Percentiles rank a stretch among this genome's conserved stretches.
Evolutionary conservation across 768 basidiomycete species (phyloP).

Genomic region (Tephrocybe rancida): DNA sequence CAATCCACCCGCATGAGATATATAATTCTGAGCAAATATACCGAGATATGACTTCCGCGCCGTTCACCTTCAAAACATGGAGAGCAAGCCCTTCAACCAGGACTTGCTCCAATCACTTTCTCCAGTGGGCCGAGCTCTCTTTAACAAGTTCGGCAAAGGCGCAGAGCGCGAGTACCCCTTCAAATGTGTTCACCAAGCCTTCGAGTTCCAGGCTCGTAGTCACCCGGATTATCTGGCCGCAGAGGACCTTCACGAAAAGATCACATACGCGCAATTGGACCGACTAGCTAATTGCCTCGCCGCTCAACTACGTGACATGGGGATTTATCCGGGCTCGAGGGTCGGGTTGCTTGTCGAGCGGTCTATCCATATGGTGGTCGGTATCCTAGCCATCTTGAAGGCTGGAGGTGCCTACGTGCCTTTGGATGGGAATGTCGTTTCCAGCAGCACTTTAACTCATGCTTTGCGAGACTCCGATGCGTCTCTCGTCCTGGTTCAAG

Average conservation of each 20-base stretch:
- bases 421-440: conserved; percentile 57
- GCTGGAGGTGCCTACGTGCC: conserved; percentile 62
- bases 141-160: conserved; percentile 49
- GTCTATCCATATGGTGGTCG: conserved; percentile 54
- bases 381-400: conserved; percentile 56
- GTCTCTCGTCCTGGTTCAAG: conserved; percentile 41
- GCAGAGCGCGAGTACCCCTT: conserved; percentile 39
- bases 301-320: conserved; percentile 38
- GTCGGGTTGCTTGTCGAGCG: conserved; percentile 58
- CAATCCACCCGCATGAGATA: conserved; percentile 4
- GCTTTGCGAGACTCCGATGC: conserved; percentile 49
- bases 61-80: conserved; percentile 8
- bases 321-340: conserved; percentile 47
- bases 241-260: conserved; percentile 46
- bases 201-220: conserved; percentile 42
- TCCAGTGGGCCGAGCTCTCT: conserved; percentile 41
- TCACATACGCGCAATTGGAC: conserved; percentile 57
- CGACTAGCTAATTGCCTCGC: conserved; percentile 48
- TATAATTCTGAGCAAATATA: conserved; percentile 4
- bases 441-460: conserved; percentile 51
- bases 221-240: conserved; percentile 48
- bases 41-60: conserved; percentile 8
- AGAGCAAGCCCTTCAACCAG: conserved; percentile 16
- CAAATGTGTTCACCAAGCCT: conserved; percentile 56
- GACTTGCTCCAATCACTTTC: conserved; percentile 29